Evolutionary conservation across 1,284 basidiomycete genomes (phyloP).

Genomic region (Porodaedalea pini): DNA sequence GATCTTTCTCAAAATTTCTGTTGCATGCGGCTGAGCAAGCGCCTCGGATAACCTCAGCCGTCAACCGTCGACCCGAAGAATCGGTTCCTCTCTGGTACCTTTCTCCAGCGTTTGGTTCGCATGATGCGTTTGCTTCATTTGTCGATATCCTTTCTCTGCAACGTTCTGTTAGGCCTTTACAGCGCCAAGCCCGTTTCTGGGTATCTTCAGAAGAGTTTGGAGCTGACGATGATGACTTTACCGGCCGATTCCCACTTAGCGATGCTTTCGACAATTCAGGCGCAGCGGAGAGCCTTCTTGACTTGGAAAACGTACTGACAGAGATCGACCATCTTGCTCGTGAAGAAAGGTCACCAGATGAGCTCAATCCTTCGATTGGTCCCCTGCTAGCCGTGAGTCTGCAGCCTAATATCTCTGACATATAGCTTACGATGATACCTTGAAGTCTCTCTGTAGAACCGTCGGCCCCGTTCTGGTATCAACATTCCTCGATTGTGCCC

Average conservation of each 20-base stretch:
- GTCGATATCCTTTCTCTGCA: constrained; percentile 35
- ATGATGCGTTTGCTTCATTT: constrained; percentile 47
- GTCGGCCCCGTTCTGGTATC: constrained; percentile 75
- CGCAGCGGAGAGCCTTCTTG: neutral
- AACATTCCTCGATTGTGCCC: constrained; percentile 82
- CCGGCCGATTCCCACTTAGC: constrained; percentile 5
- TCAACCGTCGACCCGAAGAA: constrained; percentile 6
- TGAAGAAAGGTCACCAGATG: neutral
- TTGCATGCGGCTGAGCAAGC: constrained; percentile 30
- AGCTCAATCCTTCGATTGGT: neutral
- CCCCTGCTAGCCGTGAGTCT: constrained; percentile 10
- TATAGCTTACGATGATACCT: constrained; percentile 28
- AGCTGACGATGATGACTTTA: constrained; percentile 26
- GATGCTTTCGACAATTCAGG: neutral
- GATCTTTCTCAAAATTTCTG: constrained; percentile 61
- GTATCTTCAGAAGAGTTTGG: no score
- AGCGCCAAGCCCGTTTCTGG: neutral
- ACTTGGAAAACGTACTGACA: constrained; percentile 6
- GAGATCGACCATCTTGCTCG: constrained; percentile 8
- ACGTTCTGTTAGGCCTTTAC: neutral
- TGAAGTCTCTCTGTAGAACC: constrained; percentile 42
- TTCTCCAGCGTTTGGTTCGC: constrained; percentile 44
- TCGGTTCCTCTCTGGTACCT: constrained; percentile 46
- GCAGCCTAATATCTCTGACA: no score
- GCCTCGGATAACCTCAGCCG: neutral